Evolutionary conservation across 2,329 filamentous ascomycete species (phyloP).

Genomic region (Arthroderma sp.): DNA sequence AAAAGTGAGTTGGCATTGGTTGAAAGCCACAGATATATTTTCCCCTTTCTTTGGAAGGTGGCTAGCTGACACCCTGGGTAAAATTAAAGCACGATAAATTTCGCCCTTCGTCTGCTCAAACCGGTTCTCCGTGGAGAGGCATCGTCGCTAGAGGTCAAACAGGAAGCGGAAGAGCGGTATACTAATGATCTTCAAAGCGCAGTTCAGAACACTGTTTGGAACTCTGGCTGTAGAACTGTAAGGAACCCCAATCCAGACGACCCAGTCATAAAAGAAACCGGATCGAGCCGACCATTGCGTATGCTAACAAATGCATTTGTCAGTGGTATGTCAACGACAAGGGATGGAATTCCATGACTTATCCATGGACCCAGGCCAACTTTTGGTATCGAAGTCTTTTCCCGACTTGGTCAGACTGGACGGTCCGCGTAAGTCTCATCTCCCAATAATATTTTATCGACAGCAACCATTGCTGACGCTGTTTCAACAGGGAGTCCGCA

Average conservation of each 20-base stretch:
- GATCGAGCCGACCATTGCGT: neutral
- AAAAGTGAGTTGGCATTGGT: conserved; percentile 31
- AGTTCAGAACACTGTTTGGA: conserved; percentile 35
- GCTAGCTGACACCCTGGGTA: neutral
- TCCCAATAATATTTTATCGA: too few relatives aligned
- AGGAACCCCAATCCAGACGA: neutral
- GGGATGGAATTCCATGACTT: conserved; percentile 17
- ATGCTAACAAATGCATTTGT: neutral
- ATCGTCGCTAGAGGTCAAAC: conserved; percentile 32
- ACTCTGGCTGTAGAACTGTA: conserved; percentile 22
- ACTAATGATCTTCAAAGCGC: conserved; percentile 33
- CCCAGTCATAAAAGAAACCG: neutral
- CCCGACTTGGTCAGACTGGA: conserved; percentile 18
- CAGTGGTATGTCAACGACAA: conserved; percentile 17
- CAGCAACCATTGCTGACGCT: too few relatives aligned
- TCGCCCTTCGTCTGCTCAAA: conserved; percentile 44
- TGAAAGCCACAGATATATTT: neutral
- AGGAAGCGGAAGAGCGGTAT: conserved; percentile 32
- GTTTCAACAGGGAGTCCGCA: too few relatives aligned
- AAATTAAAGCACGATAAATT: conserved; percentile 36
- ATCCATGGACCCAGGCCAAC: conserved; percentile 17
- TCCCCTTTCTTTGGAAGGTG: neutral
- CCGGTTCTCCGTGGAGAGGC: conserved; percentile 36
- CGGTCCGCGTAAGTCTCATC: conserved; percentile 7
- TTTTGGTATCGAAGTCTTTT: conserved; percentile 18